Conservation (phyloP, 257 asterid genomes). For the Petunia axillaris region DNA sequence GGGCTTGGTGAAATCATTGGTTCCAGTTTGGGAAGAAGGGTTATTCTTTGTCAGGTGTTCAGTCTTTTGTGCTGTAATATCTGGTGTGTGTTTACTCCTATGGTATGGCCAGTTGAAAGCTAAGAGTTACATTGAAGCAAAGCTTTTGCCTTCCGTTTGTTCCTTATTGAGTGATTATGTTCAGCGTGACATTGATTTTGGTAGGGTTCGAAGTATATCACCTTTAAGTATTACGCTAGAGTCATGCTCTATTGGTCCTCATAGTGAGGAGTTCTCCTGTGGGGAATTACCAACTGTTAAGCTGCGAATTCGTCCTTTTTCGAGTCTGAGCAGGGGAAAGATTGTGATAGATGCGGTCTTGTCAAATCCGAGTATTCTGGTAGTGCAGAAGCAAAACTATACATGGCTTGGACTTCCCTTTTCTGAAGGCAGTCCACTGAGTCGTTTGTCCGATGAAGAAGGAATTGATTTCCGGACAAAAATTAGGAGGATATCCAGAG, state of each 20-base stretch:
- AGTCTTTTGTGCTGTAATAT: slow-evolving; percentile 72
- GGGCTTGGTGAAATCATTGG: slow-evolving; percentile 63
- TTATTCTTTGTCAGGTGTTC: slow-evolving; percentile 82
- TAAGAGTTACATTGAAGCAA: slow-evolving; percentile 70
- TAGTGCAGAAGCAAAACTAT: slow-evolving; percentile 77
- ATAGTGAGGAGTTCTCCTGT: slow-evolving; percentile 87
- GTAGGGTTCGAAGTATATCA: slow-evolving; percentile 84
- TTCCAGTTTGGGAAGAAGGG: slow-evolving; percentile 90
- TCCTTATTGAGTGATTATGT: slow-evolving; percentile 63
- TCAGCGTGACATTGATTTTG: slow-evolving; percentile 88
- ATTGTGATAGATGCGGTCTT: slow-evolving; percentile 88
- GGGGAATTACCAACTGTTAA: slow-evolving; percentile 82
- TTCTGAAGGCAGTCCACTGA: slow-evolving; percentile 60
- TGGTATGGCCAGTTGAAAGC: slow-evolving; percentile 88
- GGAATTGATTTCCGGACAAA: slow-evolving; percentile 92
- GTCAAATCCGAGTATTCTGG: slow-evolving; percentile 74
- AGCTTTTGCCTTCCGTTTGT: slow-evolving; percentile 83
- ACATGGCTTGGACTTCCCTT: slow-evolving; percentile 96
- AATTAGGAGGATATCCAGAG: slow-evolving; percentile 80
- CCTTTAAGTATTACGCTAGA: slow-evolving; percentile 92
- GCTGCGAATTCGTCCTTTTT: slow-evolving; percentile 84
- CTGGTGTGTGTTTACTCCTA: slow-evolving; percentile 78
- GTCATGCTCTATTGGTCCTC: slow-evolving; percentile 93
- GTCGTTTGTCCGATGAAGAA: slow-evolving; percentile 84
- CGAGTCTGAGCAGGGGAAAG: slow-evolving; percentile 89